Evolutionary conservation across 805 yeast species (phyloP), one percentile per base, ranked within the genome.

Genomic region (Candida suzukii): DNA sequence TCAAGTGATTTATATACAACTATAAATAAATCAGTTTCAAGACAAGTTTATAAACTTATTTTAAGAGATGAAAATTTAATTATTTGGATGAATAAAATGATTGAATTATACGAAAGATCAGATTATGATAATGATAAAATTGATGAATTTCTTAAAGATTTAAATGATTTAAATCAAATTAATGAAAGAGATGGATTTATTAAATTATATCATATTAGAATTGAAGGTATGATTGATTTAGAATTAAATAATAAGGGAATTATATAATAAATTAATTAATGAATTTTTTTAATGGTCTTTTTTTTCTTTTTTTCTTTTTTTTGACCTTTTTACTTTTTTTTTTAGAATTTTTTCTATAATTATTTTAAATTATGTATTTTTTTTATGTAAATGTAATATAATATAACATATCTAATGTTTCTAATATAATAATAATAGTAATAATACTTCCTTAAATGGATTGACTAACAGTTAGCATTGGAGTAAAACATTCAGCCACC

Each of bases 21-120:
- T 14, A 68, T 84, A 41, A 85, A 85, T 59, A 76, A 74, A 60
- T 61, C 61, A 3, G 78, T 83, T 6, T 81, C 90, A 13, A 67
- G 86, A 40, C 62, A 64, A 34, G 56, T 83, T 17, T 85, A 86
- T 54, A 60, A 60, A 17, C 31, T 47, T 13, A 42, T 60, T 1
- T 21, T 40, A 3, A 28, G 35, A 10, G 46, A 50, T 25, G 25
- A 41, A 10, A 42, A 42, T 25, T 48, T 50, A 19, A 41, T 53
- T 14, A 41, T 43, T 17, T 54, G 58, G 51, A 35, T 61, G 18
- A 57, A 54, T 36, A 47, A 49, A 29, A 19, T 60, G 11, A 39
- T 56, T 4, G 68, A 63, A 45, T 36, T 54, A 22, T 47, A 53
- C 27, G 67, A 63, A 41, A 44, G 68, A 25, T 54, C 46, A 31